These are phyloP conservation scores for Rhynchospora tenuis DNA, from an alignment of 176 grass and related monocot genomes.

Conservation along the genomic window DNA sequence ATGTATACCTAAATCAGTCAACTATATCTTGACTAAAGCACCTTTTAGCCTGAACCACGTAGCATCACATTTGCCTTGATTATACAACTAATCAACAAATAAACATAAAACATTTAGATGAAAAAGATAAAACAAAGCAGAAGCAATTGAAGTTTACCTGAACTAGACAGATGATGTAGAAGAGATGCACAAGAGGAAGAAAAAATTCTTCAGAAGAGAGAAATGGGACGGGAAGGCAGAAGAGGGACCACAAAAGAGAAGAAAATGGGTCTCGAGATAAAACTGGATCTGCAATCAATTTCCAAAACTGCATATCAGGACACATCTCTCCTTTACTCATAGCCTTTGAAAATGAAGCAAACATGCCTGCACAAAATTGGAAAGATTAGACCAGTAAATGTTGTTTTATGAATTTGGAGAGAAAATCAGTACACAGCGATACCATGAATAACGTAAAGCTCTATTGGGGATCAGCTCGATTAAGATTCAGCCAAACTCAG, in stretches of 20 bases:
- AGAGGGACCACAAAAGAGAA: slow-evolving; percentile 75
- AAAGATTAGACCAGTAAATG: slow-evolving; percentile 16
- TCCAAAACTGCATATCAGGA: slow-evolving; percentile 93
- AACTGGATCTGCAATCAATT: slow-evolving; percentile 73
- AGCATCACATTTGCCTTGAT: background rate
- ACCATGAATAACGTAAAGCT: background rate
- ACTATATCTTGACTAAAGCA: background rate
- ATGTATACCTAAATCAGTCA: background rate
- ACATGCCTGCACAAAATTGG: slow-evolving; percentile 35
- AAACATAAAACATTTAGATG: background rate
- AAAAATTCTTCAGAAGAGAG: slow-evolving; percentile 61
- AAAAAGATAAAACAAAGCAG: background rate
- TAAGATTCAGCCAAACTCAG: background rate
- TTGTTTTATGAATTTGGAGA: background rate
- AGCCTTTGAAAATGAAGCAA: slow-evolving; percentile 52
- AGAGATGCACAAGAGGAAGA: slow-evolving; percentile 72
- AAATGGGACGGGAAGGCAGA: slow-evolving; percentile 75
- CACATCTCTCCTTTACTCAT: slow-evolving; percentile 42
- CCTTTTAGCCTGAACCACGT: background rate
- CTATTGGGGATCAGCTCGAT: background rate
- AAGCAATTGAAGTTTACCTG: slow-evolving; percentile 51
- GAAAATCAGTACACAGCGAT: too few relatives aligned
- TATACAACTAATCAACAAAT: background rate
- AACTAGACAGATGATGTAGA: slow-evolving; percentile 79
- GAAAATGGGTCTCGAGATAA: slow-evolving; percentile 94